Evolutionary conservation across 1,284 basidiomycete genomes (phyloP).

Genomic region (Lentinula novae-zelandiae): DNA sequence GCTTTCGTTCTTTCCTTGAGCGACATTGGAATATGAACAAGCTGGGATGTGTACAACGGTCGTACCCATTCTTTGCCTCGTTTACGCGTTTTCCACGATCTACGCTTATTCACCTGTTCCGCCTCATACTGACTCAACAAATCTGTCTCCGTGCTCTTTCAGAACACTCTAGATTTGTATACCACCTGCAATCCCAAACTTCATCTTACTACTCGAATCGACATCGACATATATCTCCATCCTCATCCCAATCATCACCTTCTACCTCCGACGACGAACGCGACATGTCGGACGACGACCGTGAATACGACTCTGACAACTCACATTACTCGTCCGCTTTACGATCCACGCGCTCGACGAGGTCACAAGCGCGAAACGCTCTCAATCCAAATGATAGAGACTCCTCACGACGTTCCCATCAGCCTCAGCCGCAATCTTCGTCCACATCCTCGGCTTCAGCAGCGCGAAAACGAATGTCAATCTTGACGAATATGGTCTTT

Average conservation of each 20-base stretch:
- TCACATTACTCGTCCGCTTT: neutral
- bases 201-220: neutral
- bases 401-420: neutral
- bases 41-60: no score
- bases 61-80: no score
- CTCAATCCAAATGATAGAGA: neutral
- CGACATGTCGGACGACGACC: neutral
- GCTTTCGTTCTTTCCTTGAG: no score
- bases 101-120: no score
- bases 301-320: neutral
- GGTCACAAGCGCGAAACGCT: neutral
- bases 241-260: neutral
- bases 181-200: slow-evolving; percentile 13
- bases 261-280: neutral
- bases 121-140: neutral
- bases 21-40: no score
- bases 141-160: slow-evolving; percentile 18
- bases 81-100: no score
- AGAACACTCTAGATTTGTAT: slow-evolving; percentile 22
- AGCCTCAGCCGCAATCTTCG: neutral
- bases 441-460: neutral
- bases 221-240: neutral
- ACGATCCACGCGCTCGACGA: neutral
- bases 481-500: neutral
- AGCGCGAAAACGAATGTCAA: neutral